Conservation (phyloP, 192 early-diverging fungal species). For the Entomortierella lignicola region DNA sequence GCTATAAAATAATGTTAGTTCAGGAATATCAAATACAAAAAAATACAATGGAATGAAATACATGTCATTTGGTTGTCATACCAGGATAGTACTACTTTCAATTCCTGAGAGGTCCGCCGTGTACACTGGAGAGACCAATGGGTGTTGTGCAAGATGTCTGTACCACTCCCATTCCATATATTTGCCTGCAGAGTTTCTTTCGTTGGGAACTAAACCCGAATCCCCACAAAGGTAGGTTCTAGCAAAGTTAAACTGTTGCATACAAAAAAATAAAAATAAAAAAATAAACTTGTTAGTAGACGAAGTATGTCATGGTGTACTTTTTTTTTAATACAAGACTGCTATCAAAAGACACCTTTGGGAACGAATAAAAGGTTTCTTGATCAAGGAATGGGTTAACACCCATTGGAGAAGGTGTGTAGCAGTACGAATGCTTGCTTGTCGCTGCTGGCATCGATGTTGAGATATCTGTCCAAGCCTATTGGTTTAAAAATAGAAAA, state of each 20-base stretch:
- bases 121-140: conserved; percentile 34
- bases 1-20: conserved; percentile 33
- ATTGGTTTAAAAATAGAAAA: background rate
- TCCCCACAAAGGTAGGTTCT: conserved; percentile 44
- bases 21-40: background rate
- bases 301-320: too few relatives aligned
- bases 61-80: background rate
- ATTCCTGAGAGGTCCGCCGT: conserved; percentile 23
- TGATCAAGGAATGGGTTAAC: conserved; percentile 33
- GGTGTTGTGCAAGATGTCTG: conserved; percentile 43
- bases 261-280: background rate
- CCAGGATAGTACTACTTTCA: conserved; percentile 16
- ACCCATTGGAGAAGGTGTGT: conserved; percentile 44
- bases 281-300: background rate
- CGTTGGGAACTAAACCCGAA: conserved; percentile 18
- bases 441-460: conserved; percentile 40
- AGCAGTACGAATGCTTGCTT: conserved; percentile 29
- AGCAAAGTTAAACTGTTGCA: conserved; percentile 37
- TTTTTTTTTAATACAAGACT: too few relatives aligned
- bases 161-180: conserved; percentile 49
- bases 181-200: conserved; percentile 18
- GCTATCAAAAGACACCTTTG: conserved; percentile 16
- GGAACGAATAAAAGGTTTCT: conserved; percentile 19
- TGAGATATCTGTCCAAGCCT: conserved; percentile 52
- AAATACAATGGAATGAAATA: background rate